phyloP scores from a whole-genome alignment of 1,139 yeast species.

The Kurtzmaniella quercitrusa region DNA sequence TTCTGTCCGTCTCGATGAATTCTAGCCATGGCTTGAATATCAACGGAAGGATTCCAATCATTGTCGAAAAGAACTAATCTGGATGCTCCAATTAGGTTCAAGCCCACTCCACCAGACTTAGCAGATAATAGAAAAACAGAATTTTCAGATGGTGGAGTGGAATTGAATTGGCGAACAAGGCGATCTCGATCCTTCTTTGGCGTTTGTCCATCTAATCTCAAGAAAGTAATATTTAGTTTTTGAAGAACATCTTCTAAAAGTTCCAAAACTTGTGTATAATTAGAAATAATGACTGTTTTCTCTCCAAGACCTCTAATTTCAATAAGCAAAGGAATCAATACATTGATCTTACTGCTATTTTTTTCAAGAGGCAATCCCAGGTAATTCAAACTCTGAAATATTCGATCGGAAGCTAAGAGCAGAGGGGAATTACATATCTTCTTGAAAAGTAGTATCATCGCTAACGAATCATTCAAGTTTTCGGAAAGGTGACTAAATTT shows the following conservation, averaged over 20 bases:
- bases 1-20: constrained; percentile 92
- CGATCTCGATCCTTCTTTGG: constrained; percentile 60
- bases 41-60: constrained; percentile 94
- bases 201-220: constrained; percentile 83
- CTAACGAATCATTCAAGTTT: constrained; percentile 47
- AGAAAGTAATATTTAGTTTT: constrained; percentile 46
- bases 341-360: constrained; percentile 52
- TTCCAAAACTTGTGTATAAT: constrained; percentile 85
- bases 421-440: constrained; percentile 85
- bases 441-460: constrained; percentile 69
- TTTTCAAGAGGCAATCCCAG: constrained; percentile 9
- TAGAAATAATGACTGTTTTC: constrained; percentile 83
- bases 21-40: constrained; percentile 93
- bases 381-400: constrained; percentile 19
- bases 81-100: constrained; percentile 88
- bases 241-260: constrained; percentile 57
- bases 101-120: constrained; percentile 92
- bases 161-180: constrained; percentile 70
- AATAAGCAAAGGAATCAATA: constrained; percentile 50
- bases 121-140: constrained; percentile 80
- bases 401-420: constrained; percentile 43
- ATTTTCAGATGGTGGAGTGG: constrained; percentile 29
- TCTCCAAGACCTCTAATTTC: constrained; percentile 44
- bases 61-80: constrained; percentile 79
- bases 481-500: constrained; percentile 28